phyloP scores from a whole-genome alignment of 2,329 filamentous ascomycete genomes.

The Aspergillus sp. region DNA sequence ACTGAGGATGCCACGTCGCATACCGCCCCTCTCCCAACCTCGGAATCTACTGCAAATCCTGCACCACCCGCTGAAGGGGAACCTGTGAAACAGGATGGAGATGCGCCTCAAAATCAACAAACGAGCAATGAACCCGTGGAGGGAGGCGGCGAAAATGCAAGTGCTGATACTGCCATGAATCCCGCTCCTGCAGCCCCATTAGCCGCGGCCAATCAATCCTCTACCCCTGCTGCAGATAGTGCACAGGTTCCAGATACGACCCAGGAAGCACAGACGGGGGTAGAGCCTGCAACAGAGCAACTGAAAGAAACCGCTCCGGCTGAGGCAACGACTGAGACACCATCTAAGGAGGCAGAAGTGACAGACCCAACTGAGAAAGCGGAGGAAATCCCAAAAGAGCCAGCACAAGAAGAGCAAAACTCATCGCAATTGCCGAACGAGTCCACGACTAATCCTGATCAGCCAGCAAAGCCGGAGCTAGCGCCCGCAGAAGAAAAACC shows the following conservation, averaged over 20 bases:
- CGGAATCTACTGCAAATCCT: slow-evolving; percentile 7
- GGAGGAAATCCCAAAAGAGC: neutral
- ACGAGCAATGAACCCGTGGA: neutral
- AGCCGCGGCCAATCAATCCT: slow-evolving; percentile 3
- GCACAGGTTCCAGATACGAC: neutral
- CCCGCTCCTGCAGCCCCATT: neutral
- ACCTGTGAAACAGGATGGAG: slow-evolving; percentile 10
- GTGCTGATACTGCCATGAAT: slow-evolving; percentile 1
- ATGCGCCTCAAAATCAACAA: slow-evolving; percentile 4
- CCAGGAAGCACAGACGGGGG: neutral
- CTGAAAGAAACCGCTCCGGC: neutral
- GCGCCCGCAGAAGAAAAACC: neutral
- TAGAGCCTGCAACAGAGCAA: neutral
- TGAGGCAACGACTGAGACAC: neutral
- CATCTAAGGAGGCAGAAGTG: neutral
- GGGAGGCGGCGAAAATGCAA: neutral
- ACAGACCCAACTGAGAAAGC: neutral
- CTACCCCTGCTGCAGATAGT: neutral
- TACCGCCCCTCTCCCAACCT: slow-evolving; percentile 4
- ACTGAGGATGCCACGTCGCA: slow-evolving; percentile 11
- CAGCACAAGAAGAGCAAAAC: neutral
- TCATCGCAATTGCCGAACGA: neutral
- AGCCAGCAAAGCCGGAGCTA: neutral
- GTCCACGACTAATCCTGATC: slow-evolving; percentile 2
- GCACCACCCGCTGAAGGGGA: slow-evolving; percentile 9